phyloP scores from a whole-genome alignment of 768 basidiomycete genomes.

The Tylopilus subfusipes region DNA sequence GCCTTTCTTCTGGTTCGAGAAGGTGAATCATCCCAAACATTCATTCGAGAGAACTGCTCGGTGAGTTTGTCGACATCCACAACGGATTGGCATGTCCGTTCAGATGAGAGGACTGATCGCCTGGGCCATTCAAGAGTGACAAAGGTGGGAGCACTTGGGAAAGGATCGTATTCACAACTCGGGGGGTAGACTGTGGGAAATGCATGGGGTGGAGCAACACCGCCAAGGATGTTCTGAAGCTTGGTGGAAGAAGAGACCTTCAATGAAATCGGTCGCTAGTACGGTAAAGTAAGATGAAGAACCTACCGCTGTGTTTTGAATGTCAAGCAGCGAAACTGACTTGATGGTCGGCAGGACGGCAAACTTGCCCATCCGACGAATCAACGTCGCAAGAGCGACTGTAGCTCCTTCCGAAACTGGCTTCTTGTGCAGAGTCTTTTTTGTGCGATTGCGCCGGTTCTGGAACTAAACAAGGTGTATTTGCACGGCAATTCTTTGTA shows the following conservation, averaged over 20 bases:
- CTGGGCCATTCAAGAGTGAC: constrained; percentile 7
- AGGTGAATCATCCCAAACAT: constrained; percentile 6
- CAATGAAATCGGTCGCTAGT: no score
- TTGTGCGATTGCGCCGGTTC: constrained; percentile 1
- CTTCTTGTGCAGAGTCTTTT: background rate
- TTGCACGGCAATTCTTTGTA: no score
- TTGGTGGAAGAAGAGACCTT: no score
- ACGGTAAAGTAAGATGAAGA: no score
- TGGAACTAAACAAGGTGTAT: no score
- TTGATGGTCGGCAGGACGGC: no score
- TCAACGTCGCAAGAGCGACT: no score
- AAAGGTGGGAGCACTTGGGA: constrained; percentile 7
- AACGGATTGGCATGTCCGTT: background rate
- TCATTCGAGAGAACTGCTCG: constrained; percentile 10
- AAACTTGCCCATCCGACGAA: no score
- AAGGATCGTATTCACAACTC: constrained; percentile 13
- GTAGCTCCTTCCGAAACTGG: no score
- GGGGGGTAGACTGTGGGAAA: constrained; percentile 24
- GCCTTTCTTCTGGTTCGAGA: background rate
- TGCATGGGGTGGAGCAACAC: constrained; percentile 20
- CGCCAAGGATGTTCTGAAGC: no score
- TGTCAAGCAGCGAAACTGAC: no score
- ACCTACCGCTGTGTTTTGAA: no score
- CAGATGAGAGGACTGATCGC: background rate
- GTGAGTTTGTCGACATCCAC: constrained; percentile 1